phyloP scores from a whole-genome alignment of 129 eudicot species.

The carrot (Daucus carota) region DNA sequence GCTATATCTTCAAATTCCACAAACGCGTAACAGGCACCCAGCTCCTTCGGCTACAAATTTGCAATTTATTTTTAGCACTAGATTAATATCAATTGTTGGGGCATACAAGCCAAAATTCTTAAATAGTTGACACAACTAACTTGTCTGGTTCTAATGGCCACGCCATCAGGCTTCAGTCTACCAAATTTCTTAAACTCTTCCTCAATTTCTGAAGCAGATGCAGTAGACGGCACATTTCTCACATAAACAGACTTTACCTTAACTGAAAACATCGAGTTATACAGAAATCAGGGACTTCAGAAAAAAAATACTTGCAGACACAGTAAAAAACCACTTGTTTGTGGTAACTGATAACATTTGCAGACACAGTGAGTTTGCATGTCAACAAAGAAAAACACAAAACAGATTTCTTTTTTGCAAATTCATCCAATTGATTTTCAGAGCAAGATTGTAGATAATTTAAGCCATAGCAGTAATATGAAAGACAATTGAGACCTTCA shows the following conservation, averaged over 20 bases:
- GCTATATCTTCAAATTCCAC: slow-evolving; percentile 82
- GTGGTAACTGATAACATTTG: not conserved
- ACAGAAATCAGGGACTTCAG: slow-evolving; percentile 9
- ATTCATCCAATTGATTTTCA: not conserved
- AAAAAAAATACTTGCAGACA: not conserved
- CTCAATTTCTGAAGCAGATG: slow-evolving; percentile 67
- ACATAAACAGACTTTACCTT: slow-evolving; percentile 91
- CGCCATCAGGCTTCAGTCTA: slow-evolving; percentile 68
- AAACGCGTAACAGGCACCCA: slow-evolving; percentile 89
- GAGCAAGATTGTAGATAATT: not conserved
- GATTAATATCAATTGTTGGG: not conserved
- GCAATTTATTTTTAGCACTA: not conserved
- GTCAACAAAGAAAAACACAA: not conserved
- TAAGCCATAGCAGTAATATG: not conserved
- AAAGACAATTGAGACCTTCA: not conserved
- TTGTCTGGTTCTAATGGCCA: slow-evolving; percentile 92
- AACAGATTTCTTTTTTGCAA: not conserved
- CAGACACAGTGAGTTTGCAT: not conserved
- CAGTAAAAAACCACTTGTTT: slow-evolving; percentile 9
- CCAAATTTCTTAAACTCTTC: slow-evolving; percentile 87
- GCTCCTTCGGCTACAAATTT: slow-evolving; percentile 47
- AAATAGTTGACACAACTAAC: slow-evolving; percentile 27
- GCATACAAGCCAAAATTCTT: not conserved
- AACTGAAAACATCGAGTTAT: slow-evolving; percentile 23
- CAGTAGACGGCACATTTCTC: slow-evolving; percentile 63